Evolutionary conservation across 345 rosid genomes (phyloP).

Genomic region (Sisymbrium altissimum): DNA sequence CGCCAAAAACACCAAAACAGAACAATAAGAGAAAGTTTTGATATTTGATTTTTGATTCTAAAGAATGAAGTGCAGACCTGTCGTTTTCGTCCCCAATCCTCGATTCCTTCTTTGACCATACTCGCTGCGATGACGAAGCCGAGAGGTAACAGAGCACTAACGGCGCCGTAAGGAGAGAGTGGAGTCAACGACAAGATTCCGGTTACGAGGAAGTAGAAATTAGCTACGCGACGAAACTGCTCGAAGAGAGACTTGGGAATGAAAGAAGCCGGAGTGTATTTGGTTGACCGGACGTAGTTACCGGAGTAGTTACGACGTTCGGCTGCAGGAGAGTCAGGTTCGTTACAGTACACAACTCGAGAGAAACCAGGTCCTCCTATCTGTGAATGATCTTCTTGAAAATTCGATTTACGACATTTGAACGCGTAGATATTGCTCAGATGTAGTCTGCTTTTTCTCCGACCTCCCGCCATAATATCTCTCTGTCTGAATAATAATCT

Average conservation of each 20-base stretch:
- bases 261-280: conserved; percentile 74
- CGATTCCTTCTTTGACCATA: conserved; percentile 85
- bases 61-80: conserved; percentile 46
- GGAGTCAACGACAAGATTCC: conserved; percentile 75
- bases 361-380: conserved; percentile 98
- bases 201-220: conserved; percentile 77
- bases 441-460: conserved; percentile 57
- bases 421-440: conserved; percentile 68
- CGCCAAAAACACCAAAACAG: no score
- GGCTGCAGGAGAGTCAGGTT: conserved; percentile 60
- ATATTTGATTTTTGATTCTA: no score
- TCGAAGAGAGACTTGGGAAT: conserved; percentile 82
- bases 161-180: conserved; percentile 70
- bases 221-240: conserved; percentile 95
- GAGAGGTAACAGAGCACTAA: conserved; percentile 85
- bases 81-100: conserved; percentile 77
- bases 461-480: conserved; percentile 45
- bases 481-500: conserved; percentile 2
- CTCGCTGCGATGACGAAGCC: conserved; percentile 71
- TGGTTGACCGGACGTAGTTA: conserved; percentile 80
- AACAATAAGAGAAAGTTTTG: not conserved
- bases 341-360: conserved; percentile 75
- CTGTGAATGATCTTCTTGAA: conserved; percentile 64
- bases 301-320: conserved; percentile 43
- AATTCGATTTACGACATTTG: conserved; percentile 58